phyloP scores from a whole-genome alignment of 345 rosid genomes.

The Ricinus communis region DNA sequence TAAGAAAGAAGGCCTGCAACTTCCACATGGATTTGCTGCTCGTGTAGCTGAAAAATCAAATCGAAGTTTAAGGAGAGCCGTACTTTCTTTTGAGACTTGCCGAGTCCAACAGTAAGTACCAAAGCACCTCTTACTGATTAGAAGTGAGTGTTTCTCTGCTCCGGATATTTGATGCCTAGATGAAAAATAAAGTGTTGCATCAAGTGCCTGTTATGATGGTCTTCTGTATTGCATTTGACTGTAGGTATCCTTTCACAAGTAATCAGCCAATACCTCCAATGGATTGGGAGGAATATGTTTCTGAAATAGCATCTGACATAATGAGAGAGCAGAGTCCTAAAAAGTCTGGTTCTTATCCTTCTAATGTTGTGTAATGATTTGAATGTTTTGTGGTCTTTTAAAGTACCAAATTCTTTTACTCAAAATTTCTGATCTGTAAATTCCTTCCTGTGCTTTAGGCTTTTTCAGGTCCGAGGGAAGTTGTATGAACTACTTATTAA shows the following conservation, averaged over 20 bases:
- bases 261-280: constrained; percentile 80
- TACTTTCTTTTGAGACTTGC: constrained; percentile 82
- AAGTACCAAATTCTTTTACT: background rate
- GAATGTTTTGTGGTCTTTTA: background rate
- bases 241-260: constrained; percentile 69
- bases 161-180: constrained; percentile 1
- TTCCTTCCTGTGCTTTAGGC: constrained; percentile 41
- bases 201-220: constrained; percentile 6
- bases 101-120: constrained; percentile 77
- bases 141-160: background rate
- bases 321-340: constrained; percentile 98
- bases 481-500: constrained; percentile 77
- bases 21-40: constrained; percentile 78
- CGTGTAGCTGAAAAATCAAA: constrained; percentile 85
- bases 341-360: constrained; percentile 39
- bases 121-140: constrained; percentile 1
- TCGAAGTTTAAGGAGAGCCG: constrained; percentile 82
- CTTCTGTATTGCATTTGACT: constrained; percentile 12
- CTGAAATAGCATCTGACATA: constrained; percentile 80
- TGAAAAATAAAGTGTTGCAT: constrained; percentile 5
- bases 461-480: constrained; percentile 92
- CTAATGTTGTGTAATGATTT: background rate
- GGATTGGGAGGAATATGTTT: constrained; percentile 97
- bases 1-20: constrained; percentile 78
- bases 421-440: constrained; percentile 13